Base-by-base conservation (phyloP, 495 filamentous ascomycete species). In the Aspergillus panamensis region DNA sequence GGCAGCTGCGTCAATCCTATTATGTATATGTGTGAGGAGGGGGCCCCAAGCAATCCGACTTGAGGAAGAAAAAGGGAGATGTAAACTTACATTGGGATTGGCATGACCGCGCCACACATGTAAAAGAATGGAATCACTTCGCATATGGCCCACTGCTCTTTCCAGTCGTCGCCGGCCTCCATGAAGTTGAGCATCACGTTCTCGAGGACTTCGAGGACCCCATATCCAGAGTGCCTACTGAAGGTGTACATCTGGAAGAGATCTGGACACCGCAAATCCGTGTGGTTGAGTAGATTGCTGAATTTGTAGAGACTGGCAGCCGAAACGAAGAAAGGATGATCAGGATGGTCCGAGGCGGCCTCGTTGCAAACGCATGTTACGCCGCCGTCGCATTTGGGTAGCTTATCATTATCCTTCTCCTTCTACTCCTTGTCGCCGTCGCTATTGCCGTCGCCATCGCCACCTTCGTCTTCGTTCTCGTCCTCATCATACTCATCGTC, bases 181-280 rank as follows among this genome's bases (percentile, higher is more conserved):
- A 68, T 53, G 53, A 74, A 77, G 51, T 74, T 76, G 12, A 73
- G 48, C 0, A 80, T 40, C 51, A 65, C 37, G 57, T 80, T 80
- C 51, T 74, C 67, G 12, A 77, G 55, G 8, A 73, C 52, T 57
- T 81, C 77, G 37, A 66, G 29, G 3, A 71, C 53, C 6, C 75
- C 79, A 43, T 70, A 76, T 0, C 69, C 71, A 30, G 52, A 57
- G 29, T 52, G 69, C 43, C 80, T 72, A 47, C 74, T 76, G 57
- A 68, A 75, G 43, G 69, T 69, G 50, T 76, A 66, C 72, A 80
- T 74, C 31, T 53, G 61, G 35, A 74, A 72, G 14, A 20, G n/a
- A 30, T 79, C 75, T 8, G 69, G 77, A 53, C 72, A 51, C 12
- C 76, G 69, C 49, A 73, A 63, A 14, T 63, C 47, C 3, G 43